Conservation (phyloP, 352 stramenopile species). For the Pythium rishiriense region DNA sequence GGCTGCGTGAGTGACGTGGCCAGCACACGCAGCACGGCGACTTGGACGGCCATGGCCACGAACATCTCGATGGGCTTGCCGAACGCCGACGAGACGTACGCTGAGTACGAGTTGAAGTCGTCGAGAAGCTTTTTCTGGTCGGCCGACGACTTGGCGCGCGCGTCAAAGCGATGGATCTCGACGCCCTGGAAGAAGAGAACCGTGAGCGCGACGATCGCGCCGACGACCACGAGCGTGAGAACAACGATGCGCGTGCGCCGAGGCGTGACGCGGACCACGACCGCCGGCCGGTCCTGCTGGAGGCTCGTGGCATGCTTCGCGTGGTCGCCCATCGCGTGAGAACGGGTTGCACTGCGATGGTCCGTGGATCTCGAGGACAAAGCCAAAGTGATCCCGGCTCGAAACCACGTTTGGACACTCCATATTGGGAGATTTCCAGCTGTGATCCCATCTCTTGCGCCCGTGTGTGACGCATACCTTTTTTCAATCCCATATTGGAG, state of each 20-base stretch:
- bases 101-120: conserved; percentile 22
- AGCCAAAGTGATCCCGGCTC: too few relatives aligned
- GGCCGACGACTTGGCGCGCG: background rate
- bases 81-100: background rate
- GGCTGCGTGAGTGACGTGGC: background rate
- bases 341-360: too few relatives aligned
- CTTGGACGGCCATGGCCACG: conserved; percentile 1
- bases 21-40: background rate
- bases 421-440: too few relatives aligned
- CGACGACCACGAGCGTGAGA: background rate
- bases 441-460: too few relatives aligned
- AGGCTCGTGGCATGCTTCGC: too few relatives aligned
- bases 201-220: background rate
- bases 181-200: conserved; percentile 2
- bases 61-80: conserved; percentile 4
- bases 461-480: too few relatives aligned
- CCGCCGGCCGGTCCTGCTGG: conserved; percentile 27
- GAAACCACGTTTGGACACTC: too few relatives aligned
- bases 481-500: too few relatives aligned
- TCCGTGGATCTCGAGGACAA: too few relatives aligned
- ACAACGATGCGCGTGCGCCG: background rate
- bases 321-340: too few relatives aligned
- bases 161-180: conserved; percentile 7
- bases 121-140: conserved; percentile 19
- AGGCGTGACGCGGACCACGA: background rate